Evolutionary conservation across 208 protist species (phyloP).

Genomic region (Borovskyia barvae): DNA sequence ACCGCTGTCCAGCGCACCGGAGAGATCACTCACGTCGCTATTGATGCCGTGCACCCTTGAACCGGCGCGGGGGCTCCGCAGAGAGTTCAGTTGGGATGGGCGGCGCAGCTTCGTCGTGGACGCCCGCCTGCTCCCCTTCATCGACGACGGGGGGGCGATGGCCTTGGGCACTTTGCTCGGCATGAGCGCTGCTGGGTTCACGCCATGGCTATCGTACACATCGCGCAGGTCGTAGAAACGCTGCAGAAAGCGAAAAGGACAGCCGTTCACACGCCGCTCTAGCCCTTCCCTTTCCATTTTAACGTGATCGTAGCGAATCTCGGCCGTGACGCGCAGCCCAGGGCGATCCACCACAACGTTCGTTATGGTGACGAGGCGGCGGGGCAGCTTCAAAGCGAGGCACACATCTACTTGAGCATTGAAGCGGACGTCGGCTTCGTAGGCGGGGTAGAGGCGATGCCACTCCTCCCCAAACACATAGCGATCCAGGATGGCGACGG

Average conservation of each 20-base stretch:
- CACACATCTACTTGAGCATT: slow-evolving; percentile 79
- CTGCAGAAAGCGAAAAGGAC: slow-evolving; percentile 74
- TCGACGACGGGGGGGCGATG: background rate
- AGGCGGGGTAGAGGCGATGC: slow-evolving; percentile 52
- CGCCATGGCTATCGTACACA: slow-evolving; percentile 42
- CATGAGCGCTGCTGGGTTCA: no score
- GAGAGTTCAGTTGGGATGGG: slow-evolving; percentile 1
- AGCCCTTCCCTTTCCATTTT: slow-evolving; percentile 50
- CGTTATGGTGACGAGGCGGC: slow-evolving; percentile 59
- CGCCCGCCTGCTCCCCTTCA: background rate
- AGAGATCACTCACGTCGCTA: slow-evolving; percentile 18
- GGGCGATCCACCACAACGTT: slow-evolving; percentile 59
- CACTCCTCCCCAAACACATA: slow-evolving; percentile 82
- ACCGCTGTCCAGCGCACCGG: slow-evolving; percentile 8
- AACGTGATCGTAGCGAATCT: slow-evolving; percentile 55
- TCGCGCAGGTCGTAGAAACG: slow-evolving; percentile 77
- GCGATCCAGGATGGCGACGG: slow-evolving; percentile 59
- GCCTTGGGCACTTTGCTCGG: no score
- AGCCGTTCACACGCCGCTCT: slow-evolving; percentile 61
- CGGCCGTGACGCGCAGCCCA: slow-evolving; percentile 74
- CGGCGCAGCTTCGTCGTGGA: slow-evolving; percentile 4
- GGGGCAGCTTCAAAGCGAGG: slow-evolving; percentile 67
- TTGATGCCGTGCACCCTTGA: background rate
- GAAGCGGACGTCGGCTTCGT: slow-evolving; percentile 62
- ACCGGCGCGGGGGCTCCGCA: slow-evolving; percentile 7